Conservation (phyloP, 2,329 filamentous ascomycete genomes). For the Cadophora luteo-olivacea region DNA sequence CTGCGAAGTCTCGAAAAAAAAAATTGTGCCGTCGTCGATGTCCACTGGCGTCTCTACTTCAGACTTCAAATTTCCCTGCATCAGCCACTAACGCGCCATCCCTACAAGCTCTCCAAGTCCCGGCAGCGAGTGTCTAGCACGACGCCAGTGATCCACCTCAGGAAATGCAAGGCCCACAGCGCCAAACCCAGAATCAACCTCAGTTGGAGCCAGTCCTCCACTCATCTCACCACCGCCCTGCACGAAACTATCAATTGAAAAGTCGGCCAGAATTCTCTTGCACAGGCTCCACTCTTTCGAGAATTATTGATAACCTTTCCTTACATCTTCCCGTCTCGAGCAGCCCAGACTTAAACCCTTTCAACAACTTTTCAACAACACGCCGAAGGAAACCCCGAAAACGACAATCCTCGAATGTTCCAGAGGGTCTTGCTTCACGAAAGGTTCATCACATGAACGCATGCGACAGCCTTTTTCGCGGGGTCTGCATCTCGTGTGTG, state of each 20-base stretch:
- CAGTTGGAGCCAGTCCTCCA: conserved; percentile 16
- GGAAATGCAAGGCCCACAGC: conserved; percentile 10
- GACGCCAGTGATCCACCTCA: conserved; percentile 18
- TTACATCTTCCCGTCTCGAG: not conserved
- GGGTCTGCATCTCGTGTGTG: conserved; percentile 24
- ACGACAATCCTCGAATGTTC: not conserved
- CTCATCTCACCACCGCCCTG: conserved; percentile 14
- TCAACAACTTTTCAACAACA: not conserved
- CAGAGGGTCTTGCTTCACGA: not conserved
- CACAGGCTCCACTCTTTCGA: conserved; percentile 19
- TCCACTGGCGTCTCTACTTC: conserved; percentile 26
- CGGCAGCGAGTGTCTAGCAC: conserved; percentile 30
- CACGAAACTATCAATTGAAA: conserved; percentile 1
- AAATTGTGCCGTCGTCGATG: conserved; percentile 2
- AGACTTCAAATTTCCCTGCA: conserved; percentile 34
- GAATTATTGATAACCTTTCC: conserved; percentile 3
- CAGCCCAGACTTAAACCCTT: not conserved
- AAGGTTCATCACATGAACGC: conserved; percentile 3
- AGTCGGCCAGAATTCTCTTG: conserved; percentile 11
- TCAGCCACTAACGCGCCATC: conserved; percentile 18
- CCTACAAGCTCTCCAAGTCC: conserved; percentile 29
- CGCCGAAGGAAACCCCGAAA: not conserved
- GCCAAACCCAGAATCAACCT: conserved; percentile 36
- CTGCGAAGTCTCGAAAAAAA: not conserved
- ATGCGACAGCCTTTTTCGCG: conserved; percentile 13